Percentiles rank a stretch among this genome's conserved stretches.
phyloP scores from a whole-genome alignment of 208 protist species.

The Acanthamoeba culbertsoni region DNA sequence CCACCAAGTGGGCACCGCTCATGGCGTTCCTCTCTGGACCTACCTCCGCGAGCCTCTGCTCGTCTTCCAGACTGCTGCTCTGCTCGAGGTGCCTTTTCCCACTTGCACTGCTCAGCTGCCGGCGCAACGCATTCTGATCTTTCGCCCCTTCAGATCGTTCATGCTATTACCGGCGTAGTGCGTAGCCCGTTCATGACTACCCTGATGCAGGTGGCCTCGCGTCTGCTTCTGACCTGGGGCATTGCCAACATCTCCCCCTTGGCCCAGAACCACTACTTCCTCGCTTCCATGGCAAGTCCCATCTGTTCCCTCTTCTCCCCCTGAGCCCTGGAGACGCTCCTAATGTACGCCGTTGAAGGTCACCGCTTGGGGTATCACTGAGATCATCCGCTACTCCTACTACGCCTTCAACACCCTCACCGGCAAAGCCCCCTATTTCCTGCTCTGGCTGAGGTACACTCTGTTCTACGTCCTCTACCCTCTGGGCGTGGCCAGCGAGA shows the following conservation, averaged over 20 bases:
- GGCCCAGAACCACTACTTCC: constrained; percentile 26
- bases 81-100: background rate
- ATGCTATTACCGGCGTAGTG: constrained; percentile 63
- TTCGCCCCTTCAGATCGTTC: constrained; percentile 53
- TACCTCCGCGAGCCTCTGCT: background rate
- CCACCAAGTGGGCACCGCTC: background rate
- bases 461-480: constrained; percentile 68
- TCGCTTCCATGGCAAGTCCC: constrained; percentile 53
- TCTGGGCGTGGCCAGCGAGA: constrained; percentile 64
- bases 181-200: constrained; percentile 62
- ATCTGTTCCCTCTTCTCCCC: background rate
- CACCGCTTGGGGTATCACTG: background rate
- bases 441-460: constrained; percentile 68
- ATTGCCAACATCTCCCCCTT: constrained; percentile 44
- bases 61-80: background rate
- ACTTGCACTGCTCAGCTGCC: background rate
- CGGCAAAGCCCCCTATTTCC: constrained; percentile 52
- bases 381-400: constrained; percentile 65
- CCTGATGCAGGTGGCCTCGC: constrained; percentile 66
- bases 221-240: constrained; percentile 51
- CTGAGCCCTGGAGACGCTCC: too few species aligned
- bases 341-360: too few species aligned
- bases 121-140: background rate
- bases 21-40: background rate
- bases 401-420: constrained; percentile 61